Evolutionary conservation across 495 filamentous ascomycete species (phyloP).

Genomic region (Penicillium robsamsonii): DNA sequence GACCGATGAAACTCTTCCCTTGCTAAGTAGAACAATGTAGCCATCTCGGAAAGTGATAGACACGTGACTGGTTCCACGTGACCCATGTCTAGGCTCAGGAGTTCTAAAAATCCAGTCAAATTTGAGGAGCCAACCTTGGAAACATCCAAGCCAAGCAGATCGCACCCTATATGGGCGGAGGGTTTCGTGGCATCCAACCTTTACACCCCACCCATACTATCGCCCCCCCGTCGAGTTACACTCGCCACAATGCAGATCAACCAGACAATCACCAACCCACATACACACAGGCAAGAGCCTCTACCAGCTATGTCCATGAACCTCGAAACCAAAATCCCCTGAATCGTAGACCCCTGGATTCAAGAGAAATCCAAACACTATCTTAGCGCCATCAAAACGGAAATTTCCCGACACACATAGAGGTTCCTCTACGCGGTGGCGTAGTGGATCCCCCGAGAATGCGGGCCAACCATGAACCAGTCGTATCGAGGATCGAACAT

Average conservation of each 20-base stretch:
- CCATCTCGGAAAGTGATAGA: not conserved
- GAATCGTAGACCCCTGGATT: not conserved
- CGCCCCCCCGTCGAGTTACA: not conserved
- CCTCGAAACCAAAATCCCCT: not conserved
- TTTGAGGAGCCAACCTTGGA: not conserved
- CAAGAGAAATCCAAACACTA: not conserved
- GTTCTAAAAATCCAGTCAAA: not conserved
- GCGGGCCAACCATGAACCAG: not conserved
- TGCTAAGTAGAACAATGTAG: not conserved
- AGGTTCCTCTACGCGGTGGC: slow-evolving; percentile 4
- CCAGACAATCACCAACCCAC: slow-evolving; percentile 1
- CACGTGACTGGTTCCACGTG: not conserved
- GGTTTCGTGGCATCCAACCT: slow-evolving; percentile 1
- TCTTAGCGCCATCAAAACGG: not conserved
- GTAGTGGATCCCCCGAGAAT: slow-evolving; percentile 4
- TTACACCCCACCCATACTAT: not conserved
- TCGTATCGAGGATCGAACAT: not conserved
- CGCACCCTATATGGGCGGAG: not conserved
- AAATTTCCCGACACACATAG: not conserved
- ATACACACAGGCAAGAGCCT: not conserved
- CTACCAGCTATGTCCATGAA: not conserved
- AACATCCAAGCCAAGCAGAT: not conserved
- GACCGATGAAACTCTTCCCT: not conserved
- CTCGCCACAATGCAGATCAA: slow-evolving; percentile 6
- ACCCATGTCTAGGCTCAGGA: not conserved